A percentile compares a stretch with the other conserved stretches of the same genome.
Evolutionary conservation across 192 early-diverging fungal species (phyloP).

Genomic region (Pilaira anomala): DNA sequence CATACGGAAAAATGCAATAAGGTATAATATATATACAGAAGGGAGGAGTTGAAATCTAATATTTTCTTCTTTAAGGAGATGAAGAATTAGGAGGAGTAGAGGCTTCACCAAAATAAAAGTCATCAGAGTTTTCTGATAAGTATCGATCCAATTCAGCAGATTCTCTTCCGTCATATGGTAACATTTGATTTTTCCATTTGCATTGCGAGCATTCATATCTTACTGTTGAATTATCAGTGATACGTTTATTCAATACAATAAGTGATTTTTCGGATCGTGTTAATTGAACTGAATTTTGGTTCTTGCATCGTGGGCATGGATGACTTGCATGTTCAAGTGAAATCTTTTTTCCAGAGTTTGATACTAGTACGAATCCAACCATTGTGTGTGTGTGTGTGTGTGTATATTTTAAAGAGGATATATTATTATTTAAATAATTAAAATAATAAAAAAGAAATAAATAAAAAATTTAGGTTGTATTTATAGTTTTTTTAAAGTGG

Average conservation of each 20-base stretch:
- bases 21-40: background rate
- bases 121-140: constrained; percentile 8
- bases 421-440: too few species aligned
- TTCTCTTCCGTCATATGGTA: constrained; percentile 16
- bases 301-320: constrained; percentile 37
- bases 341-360: constrained; percentile 28
- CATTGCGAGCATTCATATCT: constrained; percentile 37
- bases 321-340: constrained; percentile 33
- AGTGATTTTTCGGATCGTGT: constrained; percentile 35
- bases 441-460: too few species aligned
- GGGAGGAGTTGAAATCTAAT: background rate
- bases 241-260: constrained; percentile 31
- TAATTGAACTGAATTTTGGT: constrained; percentile 29
- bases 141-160: constrained; percentile 7
- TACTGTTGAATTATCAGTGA: constrained; percentile 28
- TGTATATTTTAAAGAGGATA: background rate
- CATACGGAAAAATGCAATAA: background rate
- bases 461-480: too few species aligned
- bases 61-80: constrained; percentile 3
- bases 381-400: background rate
- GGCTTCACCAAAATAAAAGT: background rate
- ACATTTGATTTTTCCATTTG: constrained; percentile 30
- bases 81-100: constrained; percentile 1
- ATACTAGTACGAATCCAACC: constrained; percentile 8
- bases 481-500: too few species aligned